Percentiles rank a stretch among this genome's conserved stretches.
Evolutionary conservation across 1,284 basidiomycete species (phyloP).

Genomic region (Malassezia nana): DNA sequence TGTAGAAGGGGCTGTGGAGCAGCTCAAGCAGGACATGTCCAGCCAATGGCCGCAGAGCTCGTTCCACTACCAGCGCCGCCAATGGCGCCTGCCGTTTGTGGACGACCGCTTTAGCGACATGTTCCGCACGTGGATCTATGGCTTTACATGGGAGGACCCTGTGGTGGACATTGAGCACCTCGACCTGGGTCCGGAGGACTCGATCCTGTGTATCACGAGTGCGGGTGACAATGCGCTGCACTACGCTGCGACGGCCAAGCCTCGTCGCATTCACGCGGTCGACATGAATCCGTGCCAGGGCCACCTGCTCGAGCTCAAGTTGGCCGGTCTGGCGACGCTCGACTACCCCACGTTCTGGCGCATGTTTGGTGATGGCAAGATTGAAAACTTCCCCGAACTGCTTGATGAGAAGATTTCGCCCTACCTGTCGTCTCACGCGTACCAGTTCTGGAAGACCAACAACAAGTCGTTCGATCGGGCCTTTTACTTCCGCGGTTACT

Average conservation of each 20-base stretch:
- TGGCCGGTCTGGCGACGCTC: constrained; percentile 58
- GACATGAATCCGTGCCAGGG: constrained; percentile 64
- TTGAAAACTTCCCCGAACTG: constrained; percentile 58
- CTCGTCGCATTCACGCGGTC: constrained; percentile 60
- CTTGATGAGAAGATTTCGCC: constrained; percentile 63
- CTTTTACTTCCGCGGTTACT: constrained; percentile 68
- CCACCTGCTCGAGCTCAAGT: constrained; percentile 68
- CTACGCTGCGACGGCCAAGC: constrained; percentile 62
- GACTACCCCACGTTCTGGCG: constrained; percentile 62
- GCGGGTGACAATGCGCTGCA: constrained; percentile 74
- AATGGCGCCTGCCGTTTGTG: constrained; percentile 62
- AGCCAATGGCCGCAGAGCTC: constrained; percentile 55
- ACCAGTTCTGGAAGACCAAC: constrained; percentile 69
- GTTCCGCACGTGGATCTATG: constrained; percentile 66
- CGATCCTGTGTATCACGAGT: constrained; percentile 66
- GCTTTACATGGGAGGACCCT: constrained; percentile 72
- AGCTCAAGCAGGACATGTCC: constrained; percentile 38
- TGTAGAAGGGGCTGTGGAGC: constrained; percentile 7
- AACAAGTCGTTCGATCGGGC: constrained; percentile 57
- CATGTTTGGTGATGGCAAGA: constrained; percentile 63
- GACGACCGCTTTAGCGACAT: constrained; percentile 64
- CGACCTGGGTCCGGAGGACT: constrained; percentile 58
- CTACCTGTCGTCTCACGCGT: constrained; percentile 63
- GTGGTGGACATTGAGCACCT: constrained; percentile 65
- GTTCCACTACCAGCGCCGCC: constrained; percentile 64